Base-by-base conservation (phyloP, 768 basidiomycete species). In the Mycena pura region DNA sequence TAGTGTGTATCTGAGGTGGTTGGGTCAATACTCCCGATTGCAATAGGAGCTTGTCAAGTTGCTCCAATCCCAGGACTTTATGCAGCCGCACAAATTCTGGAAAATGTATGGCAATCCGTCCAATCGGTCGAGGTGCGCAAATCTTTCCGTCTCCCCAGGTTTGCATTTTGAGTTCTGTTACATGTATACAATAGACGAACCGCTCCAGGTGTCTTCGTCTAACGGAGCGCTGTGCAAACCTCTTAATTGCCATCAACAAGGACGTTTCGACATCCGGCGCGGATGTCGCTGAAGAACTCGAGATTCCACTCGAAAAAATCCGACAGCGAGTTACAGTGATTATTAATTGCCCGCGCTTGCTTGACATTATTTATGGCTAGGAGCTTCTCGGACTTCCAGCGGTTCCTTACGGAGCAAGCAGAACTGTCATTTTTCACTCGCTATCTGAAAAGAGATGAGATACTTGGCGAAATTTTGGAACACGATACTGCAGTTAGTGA, bases 161-260 rank as follows among this genome's bases (percentile, higher is more conserved):
- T n/a, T n/a, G n/a, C n/a, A 17, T 24, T 54, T 27, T 15, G 3
- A 5, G 22, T 28, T 40, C 17, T 36, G 7, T 28, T 3, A 15
- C 19, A 3, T 3, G 13, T 34, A 43, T 5, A 9, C n/a, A n/a
- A 27, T 63, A 92, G 91, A 84, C 83, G 63, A 91, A 92, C 61
- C 80, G 88, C 17, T 74, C 88, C 13, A 82, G 84, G 1, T 90
- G 88, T 66, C 77, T 92, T 27, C 86, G 89, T 9, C 79, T 93
- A 8, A 89, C 89, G 0, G 86, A 90, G 65, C 84, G 89, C 25
- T 91, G 90, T 62, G 91, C 91, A 0, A 84, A 84, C 14, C 82
- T 88, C 17, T 79, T 92, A 3, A 73, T 86, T n/a, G 82, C 84
- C 11, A 82, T 93, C 5, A 80, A 85, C 0, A 80, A 84, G 29